Percentiles rank a stretch among this genome's conserved stretches.
These are phyloP conservation scores for Lathyrus aphaca DNA, from an alignment of 306 rosid genomes.

Conservation along the genomic window DNA sequence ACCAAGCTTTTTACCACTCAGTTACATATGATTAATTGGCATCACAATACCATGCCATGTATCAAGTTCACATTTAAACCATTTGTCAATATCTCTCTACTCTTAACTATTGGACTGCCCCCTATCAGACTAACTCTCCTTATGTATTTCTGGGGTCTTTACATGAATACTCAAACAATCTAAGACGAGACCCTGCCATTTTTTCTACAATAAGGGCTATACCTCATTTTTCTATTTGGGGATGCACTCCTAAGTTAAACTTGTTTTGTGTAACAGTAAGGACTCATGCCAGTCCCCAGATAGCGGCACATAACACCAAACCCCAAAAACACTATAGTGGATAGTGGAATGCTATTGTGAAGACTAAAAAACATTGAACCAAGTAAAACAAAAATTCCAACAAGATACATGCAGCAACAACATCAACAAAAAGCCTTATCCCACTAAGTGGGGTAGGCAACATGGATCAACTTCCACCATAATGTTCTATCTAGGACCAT, in stretches of 20 bases:
- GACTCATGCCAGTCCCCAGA: not conserved
- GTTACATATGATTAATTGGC: conserved; percentile 12
- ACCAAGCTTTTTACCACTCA: conserved; percentile 4
- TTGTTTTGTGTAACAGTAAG: conserved; percentile 2
- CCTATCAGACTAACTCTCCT: conserved; percentile 1
- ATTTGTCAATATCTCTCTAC: not conserved
- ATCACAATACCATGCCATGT: conserved; percentile 3
- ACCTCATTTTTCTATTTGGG: not conserved
- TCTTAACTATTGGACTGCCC: not conserved
- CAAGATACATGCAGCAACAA: no score
- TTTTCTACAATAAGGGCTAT: not conserved
- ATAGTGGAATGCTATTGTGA: no score
- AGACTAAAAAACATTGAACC: no score
- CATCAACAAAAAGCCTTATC: no score
- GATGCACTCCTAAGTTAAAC: not conserved
- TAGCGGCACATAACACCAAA: not conserved
- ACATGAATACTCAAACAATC: not conserved
- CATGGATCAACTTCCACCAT: no score
- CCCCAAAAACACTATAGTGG: not conserved
- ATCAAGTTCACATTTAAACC: conserved; percentile 4
- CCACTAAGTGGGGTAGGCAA: no score
- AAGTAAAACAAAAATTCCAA: no score
- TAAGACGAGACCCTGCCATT: not conserved
- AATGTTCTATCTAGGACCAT: no score
- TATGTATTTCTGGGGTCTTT: not conserved